Percentiles rank a stretch among this genome's conserved stretches.
Conservation (phyloP, 1,284 basidiomycete genomes). For the Fomes fomentarius region DNA sequence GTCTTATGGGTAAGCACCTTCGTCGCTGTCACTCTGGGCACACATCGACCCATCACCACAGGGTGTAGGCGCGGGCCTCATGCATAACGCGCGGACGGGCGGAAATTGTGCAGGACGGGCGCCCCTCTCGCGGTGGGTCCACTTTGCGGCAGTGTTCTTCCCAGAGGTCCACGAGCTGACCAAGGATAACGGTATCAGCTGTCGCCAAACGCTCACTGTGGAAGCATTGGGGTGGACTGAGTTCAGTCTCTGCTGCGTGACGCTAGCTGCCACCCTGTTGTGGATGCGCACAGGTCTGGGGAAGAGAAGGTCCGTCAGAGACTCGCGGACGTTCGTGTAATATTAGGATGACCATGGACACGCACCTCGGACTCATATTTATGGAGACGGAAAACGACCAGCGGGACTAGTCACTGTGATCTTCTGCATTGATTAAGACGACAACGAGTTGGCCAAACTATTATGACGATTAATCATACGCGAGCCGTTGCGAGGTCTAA, state of each 20-base stretch:
- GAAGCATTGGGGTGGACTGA: constrained; percentile 77
- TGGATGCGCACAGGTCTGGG: constrained; percentile 54
- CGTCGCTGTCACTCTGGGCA: no score
- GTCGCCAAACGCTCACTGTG: constrained; percentile 70
- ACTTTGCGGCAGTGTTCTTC: constrained; percentile 8
- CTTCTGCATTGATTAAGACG: no score
- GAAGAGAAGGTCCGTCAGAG: constrained; percentile 48
- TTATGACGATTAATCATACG: no score
- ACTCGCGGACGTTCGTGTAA: constrained; percentile 45
- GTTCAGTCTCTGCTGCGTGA: constrained; percentile 65
- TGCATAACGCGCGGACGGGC: constrained; percentile 62
- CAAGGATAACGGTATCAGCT: constrained; percentile 41
- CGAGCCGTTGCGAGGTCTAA: no score
- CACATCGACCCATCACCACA: constrained; percentile 30
- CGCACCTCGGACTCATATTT: background rate
- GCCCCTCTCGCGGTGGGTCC: constrained; percentile 51
- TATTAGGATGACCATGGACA: background rate
- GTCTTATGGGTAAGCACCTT: constrained; percentile 59
- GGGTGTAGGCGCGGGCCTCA: constrained; percentile 67
- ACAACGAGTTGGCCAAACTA: no score
- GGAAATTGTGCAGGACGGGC: constrained; percentile 57
- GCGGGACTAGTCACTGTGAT: no score
- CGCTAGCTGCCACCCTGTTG: constrained; percentile 57
- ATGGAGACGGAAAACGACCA: no score
- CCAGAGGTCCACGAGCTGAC: constrained; percentile 16